Conservation (phyloP, 306 rosid species). For the Crataegus laevigata region DNA sequence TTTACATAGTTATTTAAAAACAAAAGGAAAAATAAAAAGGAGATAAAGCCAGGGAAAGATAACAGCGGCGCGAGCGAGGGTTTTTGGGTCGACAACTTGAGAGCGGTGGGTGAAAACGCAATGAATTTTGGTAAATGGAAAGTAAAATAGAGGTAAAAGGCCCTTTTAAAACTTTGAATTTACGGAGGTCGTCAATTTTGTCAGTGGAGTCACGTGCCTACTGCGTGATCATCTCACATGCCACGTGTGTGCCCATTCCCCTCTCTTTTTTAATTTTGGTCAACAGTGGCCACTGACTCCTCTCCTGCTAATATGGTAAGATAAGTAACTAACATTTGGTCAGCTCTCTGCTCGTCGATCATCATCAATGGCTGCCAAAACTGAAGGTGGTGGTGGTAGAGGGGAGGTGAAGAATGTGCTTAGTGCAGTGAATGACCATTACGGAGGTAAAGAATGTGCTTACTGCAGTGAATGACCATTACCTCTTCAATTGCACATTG, state of each 20-base stretch:
- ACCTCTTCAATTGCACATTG: background rate
- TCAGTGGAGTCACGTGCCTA: background rate
- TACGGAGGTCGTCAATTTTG: background rate
- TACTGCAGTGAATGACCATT: background rate
- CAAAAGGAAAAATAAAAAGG: too few relatives aligned
- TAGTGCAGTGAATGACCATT: background rate
- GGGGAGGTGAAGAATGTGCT: background rate
- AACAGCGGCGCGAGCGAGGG: conserved; percentile 31
- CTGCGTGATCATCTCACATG: background rate
- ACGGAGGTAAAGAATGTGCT: background rate
- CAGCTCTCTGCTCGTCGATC: background rate
- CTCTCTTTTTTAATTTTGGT: background rate
- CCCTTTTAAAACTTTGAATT: background rate
- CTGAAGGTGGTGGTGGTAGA: background rate
- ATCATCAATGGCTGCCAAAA: background rate
- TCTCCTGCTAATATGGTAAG: background rate
- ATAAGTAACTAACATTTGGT: background rate
- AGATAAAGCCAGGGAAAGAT: background rate
- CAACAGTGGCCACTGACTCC: background rate
- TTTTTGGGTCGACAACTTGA: background rate
- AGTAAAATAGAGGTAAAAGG: conserved; percentile 25
- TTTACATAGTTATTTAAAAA: background rate
- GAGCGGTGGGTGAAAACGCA: conserved; percentile 30
- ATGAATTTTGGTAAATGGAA: conserved; percentile 18
- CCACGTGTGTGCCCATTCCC: background rate